Conservation (phyloP, 148 eudicot genomes). For the Talinum fruticosum region DNA sequence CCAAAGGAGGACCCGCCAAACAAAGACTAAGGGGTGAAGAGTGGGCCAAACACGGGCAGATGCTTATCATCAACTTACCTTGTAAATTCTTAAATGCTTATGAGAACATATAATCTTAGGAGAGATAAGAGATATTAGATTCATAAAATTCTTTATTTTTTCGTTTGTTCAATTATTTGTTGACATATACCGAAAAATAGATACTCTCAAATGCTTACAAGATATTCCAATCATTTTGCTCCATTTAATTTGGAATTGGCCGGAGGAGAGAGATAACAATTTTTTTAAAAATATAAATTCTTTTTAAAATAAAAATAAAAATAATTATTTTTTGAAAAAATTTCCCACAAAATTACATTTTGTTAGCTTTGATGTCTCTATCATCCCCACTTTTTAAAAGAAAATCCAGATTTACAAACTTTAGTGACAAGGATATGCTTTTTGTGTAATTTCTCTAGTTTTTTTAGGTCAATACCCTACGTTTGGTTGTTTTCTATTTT, state of each 20-base stretch:
- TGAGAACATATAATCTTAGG: too few relatives aligned
- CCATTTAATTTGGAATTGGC: not conserved
- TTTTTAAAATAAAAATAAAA: too few relatives aligned
- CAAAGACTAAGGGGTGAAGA: conserved; percentile 8
- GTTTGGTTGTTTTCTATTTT: too few relatives aligned
- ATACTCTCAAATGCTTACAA: too few relatives aligned
- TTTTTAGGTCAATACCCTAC: not conserved
- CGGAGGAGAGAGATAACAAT: not conserved
- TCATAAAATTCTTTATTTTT: too few relatives aligned
- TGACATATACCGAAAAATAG: too few relatives aligned
- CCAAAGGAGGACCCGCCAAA: conserved; percentile 19
- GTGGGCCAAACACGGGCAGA: conserved; percentile 18
- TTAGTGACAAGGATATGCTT: not conserved
- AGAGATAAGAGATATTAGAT: too few relatives aligned
- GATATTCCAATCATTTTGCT: not conserved
- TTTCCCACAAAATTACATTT: too few relatives aligned
- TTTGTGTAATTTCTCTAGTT: not conserved
- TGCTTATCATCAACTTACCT: conserved; percentile 15
- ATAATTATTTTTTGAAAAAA: too few relatives aligned
- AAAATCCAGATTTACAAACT: conserved; percentile 17
- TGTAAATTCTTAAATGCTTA: too few relatives aligned
- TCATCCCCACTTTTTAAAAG: not conserved
- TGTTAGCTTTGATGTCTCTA: not conserved
- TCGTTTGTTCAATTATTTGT: too few relatives aligned
- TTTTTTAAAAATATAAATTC: not conserved